Conservation (phyloP, 2,329 filamentous ascomycete species). For the Diaporthe destruens region DNA sequence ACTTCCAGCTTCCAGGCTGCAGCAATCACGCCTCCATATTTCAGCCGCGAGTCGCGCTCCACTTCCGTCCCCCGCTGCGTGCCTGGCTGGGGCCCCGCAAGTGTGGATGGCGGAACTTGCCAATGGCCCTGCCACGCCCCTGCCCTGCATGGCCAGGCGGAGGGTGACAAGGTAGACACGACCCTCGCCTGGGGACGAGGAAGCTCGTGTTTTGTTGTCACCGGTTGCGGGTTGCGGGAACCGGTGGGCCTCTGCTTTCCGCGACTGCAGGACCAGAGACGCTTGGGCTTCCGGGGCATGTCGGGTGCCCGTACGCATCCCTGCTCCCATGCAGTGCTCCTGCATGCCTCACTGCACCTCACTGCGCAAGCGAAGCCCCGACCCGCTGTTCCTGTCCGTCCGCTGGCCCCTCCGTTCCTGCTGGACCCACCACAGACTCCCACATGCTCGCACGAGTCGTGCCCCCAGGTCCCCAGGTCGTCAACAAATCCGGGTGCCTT, state of each 20-base stretch:
- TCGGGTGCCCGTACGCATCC: constrained; percentile 23
- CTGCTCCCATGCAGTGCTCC: constrained; percentile 31
- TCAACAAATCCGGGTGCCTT: constrained; percentile 21
- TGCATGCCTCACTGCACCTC: constrained; percentile 20
- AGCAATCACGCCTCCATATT: constrained; percentile 6
- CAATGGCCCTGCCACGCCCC: constrained; percentile 3
- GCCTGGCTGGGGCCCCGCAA: constrained; percentile 29
- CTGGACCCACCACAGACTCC: constrained; percentile 7
- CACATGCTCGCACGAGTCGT: constrained; percentile 21
- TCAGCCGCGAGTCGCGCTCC: constrained; percentile 25
- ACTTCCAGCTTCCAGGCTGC: constrained; percentile 18
- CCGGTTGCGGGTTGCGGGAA: neutral
- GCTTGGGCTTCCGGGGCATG: constrained; percentile 18
- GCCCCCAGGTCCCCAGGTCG: constrained; percentile 16
- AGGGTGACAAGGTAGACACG: neutral
- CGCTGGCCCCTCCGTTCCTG: constrained; percentile 26
- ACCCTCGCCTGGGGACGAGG: neutral
- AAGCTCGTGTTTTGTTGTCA: constrained; percentile 25
- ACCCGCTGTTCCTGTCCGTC: constrained; percentile 35
- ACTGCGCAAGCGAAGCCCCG: constrained; percentile 28
- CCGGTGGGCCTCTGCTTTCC: constrained; percentile 7
- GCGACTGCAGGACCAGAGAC: constrained; percentile 26
- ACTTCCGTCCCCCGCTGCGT: constrained; percentile 10
- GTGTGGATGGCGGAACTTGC: constrained; percentile 29
- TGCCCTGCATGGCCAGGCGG: constrained; percentile 4